These are phyloP conservation scores for Zygosaccharomyces pseudorouxii DNA, from an alignment of 805 yeast genomes.

Conservation along the genomic window DNA sequence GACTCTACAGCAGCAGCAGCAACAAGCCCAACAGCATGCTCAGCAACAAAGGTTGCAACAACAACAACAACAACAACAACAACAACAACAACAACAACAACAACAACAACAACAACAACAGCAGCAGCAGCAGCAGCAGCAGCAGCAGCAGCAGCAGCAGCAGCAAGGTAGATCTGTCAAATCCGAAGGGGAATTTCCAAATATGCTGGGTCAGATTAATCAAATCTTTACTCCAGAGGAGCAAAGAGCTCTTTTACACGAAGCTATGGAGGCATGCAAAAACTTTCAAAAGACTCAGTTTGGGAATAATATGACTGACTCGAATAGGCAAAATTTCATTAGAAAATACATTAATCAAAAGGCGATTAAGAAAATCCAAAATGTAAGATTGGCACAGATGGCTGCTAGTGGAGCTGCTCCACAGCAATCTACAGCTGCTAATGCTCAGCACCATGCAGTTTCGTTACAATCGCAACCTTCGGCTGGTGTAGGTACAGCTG, in stretches of 20 bases:
- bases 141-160: conserved; percentile 35
- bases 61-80: conserved; percentile 30
- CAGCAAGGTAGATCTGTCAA: conserved; percentile 25
- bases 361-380: conserved; percentile 34
- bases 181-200: conserved; percentile 31
- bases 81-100: conserved; percentile 34
- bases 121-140: conserved; percentile 37
- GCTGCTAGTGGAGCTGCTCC: conserved; percentile 17
- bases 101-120: conserved; percentile 26
- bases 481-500: conserved; percentile 3
- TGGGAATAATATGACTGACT: conserved; percentile 28
- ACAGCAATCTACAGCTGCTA: conserved; percentile 10
- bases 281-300: conserved; percentile 34
- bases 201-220: conserved; percentile 33
- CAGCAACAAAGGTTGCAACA: conserved; percentile 33
- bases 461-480: conserved; percentile 10
- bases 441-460: conserved; percentile 10
- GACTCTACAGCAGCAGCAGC: conserved; percentile 19
- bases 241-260: conserved; percentile 34
- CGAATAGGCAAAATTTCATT: conserved; percentile 32
- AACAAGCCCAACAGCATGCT: conserved; percentile 22
- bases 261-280: conserved; percentile 36
- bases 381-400: conserved; percentile 27
- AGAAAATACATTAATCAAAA: conserved; percentile 37
- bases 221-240: conserved; percentile 36